Base-by-base conservation (phyloP, 495 filamentous ascomycete genomes). In the Tuber melanosporum region DNA sequence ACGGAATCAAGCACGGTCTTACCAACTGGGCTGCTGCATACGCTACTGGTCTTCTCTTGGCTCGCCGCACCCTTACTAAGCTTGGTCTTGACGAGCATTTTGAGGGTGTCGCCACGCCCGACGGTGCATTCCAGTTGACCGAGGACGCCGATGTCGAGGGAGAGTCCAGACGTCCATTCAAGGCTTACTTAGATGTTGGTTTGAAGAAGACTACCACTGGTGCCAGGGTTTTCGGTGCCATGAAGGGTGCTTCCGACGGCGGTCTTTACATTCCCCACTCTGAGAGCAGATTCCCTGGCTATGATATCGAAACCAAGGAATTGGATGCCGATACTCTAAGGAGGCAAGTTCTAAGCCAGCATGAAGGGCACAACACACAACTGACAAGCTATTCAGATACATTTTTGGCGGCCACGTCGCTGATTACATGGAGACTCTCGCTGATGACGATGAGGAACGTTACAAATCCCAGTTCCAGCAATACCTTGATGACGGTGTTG, bases 1-100 rank as follows among this genome's bases (percentile, higher is more conserved):
- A 98, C 88, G 95, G 95, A 80, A 94, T 99, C 87, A 91, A 90
- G 86, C 94, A 99, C 88, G 95, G 95, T 87, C 91, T 98, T 83
- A 98, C 95, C 91, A 99, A 99, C 92, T 99, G 95, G 95, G 92
- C 95, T 81, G 94, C 95, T 79, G 93, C 95, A 85, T 99, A 99
- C 88, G 89, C 92, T 85, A 97, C 94, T 82, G 95, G 95, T 85
- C 93, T 99, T 71, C 91, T 99, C 79, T 90, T 98, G 85, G 95
- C 95, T 85, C 94, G 95, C 86, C 96, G 95, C 85, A 91, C 94
- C 77, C 92, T 99, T 80, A 91, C 91, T 88, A 99, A 99, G 90
- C 94, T 99, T 81, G 92, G 91, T 79, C 90, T 99, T 77, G 93
- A 93, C 85, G 92, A 96, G 86, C 85, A 90, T 84, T 99, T 99